Conservation (phyloP, 139 green algal species). For the Micractinium conductrix region DNA sequence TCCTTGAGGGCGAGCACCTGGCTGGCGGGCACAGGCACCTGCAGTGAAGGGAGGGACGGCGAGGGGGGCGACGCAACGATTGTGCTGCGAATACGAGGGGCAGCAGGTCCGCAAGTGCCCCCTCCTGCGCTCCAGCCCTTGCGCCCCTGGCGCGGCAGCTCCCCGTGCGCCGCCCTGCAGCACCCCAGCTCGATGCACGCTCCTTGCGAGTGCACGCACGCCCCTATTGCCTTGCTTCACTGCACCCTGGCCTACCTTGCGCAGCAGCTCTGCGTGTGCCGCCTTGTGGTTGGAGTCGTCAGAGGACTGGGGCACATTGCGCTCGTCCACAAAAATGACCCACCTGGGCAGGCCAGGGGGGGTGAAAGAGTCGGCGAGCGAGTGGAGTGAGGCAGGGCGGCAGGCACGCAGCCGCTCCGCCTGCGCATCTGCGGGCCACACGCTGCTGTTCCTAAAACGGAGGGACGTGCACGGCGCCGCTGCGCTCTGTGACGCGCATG, state of each 20-base stretch:
- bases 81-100: background rate
- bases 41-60: background rate
- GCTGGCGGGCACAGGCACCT: constrained; percentile 19
- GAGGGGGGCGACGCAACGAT: background rate
- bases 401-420: background rate
- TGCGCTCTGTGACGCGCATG: background rate
- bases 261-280: constrained; percentile 73
- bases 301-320: constrained; percentile 78
- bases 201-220: too few species aligned
- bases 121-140: too few species aligned
- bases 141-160: constrained; percentile 81
- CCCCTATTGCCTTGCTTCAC: too few species aligned
- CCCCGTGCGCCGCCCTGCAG: constrained; percentile 71
- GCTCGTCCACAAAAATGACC: constrained; percentile 87
- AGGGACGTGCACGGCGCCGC: too few species aligned
- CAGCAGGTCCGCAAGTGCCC: constrained; percentile 51
- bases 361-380: background rate
- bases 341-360: constrained; percentile 43
- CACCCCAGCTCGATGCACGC: too few species aligned
- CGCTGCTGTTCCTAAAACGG: too few species aligned
- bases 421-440: too few species aligned
- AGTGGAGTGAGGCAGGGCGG: background rate
- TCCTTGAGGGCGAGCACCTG: constrained; percentile 67
- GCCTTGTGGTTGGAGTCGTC: constrained; percentile 84
- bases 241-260: too few species aligned